Base-by-base conservation (phyloP, 148 eudicot genomes). In the Oxyria digyna region DNA sequence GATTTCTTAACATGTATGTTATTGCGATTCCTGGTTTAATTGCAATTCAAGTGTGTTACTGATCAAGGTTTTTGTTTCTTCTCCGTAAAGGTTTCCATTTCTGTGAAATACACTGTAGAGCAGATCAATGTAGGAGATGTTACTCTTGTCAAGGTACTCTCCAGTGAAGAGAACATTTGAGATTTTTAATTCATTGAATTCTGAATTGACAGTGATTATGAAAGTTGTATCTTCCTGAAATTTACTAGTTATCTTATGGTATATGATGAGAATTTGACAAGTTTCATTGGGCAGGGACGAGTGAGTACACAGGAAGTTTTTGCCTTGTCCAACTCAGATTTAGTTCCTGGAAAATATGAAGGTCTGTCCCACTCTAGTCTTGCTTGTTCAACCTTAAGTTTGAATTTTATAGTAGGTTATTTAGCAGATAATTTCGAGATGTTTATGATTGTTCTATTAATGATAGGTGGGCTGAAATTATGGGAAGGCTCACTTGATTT, bases 401-500 rank as follows among this genome's bases (percentile, higher is more conserved):
- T 6, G n/a, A n/a, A n/a, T 66, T 4, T 37, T 62, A 15, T 67
- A 12, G 14, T 46, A n/a, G 12, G 72, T 29, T 4, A 54, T 46
- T 65, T 42, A 20, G n/a, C n/a, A n/a, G n/a, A n/a, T 55, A 20
- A 0, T 12, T n/a, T 20, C 14, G 6, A 35, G 38, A 35, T 35
- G 38, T 23, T 67, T 71, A 27, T 68, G 21, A 62, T 42, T 76
- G 29, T 64, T 46, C 62, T 23, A 72, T 73, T 1, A 79, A 77
- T 43, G 52, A 46, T 64, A 93, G 98, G 98, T 18, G 97, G 99
- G 43, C 75, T 94, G 57, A 91, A 94, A 78, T 76, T 94, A 18
- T 94, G 99, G 99, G 99, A 94, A 81, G 96, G 97, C 9, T 91
- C 99, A 17, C 85, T 85, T 54, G 99, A 94, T 82, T 75, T 94